Conservation (phyloP, 257 asterid species). For the Solanum bulbocastanum region DNA sequence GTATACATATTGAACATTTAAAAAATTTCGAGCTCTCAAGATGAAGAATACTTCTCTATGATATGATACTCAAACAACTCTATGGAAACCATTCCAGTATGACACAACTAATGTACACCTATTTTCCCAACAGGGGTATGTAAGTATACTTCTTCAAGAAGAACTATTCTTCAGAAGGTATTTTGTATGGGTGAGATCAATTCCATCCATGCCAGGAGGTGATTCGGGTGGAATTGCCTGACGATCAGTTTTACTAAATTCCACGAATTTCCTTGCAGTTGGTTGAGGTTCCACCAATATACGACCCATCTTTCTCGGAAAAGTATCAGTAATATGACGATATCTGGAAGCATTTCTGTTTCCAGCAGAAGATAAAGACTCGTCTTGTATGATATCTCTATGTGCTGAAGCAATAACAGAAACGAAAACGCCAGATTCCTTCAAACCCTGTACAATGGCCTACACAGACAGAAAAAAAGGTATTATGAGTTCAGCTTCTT, state of each 20-base stretch:
- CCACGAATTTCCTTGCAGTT: neutral
- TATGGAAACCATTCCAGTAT: neutral
- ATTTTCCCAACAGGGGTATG: neutral
- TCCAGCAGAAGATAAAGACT: neutral
- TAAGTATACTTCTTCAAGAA: neutral
- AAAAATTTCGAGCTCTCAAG: neutral
- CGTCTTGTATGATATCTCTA: neutral
- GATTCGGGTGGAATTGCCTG: conserved; percentile 7
- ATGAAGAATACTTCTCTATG: neutral
- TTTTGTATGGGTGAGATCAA: neutral
- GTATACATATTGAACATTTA: neutral
- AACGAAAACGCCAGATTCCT: conserved; percentile 28
- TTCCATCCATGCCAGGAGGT: conserved; percentile 3
- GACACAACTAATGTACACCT: neutral
- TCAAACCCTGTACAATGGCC: conserved; percentile 30
- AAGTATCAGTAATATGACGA: neutral
- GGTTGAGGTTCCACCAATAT: neutral
- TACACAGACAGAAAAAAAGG: neutral
- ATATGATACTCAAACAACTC: neutral
- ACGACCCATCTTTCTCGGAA: conserved; percentile 6
- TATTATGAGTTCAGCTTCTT: neutral
- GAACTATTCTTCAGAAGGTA: neutral
- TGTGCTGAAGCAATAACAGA: conserved; percentile 16
- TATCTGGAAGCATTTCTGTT: neutral
- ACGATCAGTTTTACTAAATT: neutral